A percentile compares a stretch with the other conserved stretches of the same genome.
phyloP scores from a whole-genome alignment of 2,329 filamentous ascomycete genomes.

The Zasmidium citrigriseum region DNA sequence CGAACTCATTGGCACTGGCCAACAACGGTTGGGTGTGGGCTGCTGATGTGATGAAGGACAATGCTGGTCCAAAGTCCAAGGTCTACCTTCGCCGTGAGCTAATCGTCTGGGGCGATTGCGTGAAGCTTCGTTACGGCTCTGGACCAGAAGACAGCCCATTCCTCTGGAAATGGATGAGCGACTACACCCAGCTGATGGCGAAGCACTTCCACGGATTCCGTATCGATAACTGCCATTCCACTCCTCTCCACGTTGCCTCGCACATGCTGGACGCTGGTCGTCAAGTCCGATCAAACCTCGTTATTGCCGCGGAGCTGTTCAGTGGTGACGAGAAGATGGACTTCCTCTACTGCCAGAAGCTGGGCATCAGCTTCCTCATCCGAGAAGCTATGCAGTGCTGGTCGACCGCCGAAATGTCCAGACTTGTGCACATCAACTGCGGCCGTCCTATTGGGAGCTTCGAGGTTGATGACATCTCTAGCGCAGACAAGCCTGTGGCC shows the following conservation, averaged over 20 bases:
- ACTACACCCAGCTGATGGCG: conserved; percentile 87
- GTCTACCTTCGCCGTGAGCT: conserved; percentile 96
- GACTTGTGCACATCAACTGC: conserved; percentile 89
- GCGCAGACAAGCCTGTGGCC: conserved; percentile 51
- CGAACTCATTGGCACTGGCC: conserved; percentile 75
- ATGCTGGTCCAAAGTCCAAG: conserved; percentile 83
- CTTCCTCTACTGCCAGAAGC: conserved; percentile 89
- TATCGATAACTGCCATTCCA: conserved; percentile 98
- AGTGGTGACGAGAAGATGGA: conserved; percentile 95
- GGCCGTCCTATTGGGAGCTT: conserved; percentile 96
- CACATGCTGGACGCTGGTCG: conserved; percentile 94
- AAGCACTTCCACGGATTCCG: conserved; percentile 94
- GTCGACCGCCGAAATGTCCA: conserved; percentile 89
- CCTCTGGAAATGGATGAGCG: conserved; percentile 93
- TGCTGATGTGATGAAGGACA: conserved; percentile 89
- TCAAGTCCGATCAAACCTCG: conserved; percentile 80
- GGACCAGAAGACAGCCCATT: conserved; percentile 83
- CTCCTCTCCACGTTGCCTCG: conserved; percentile 89
- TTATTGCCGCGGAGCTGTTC: conserved; percentile 93
- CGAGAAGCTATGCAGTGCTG: conserved; percentile 98
- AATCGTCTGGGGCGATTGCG: conserved; percentile 97
- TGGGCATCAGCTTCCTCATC: conserved; percentile 89
- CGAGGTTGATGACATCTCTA: conserved; percentile 82
- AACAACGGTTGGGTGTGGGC: conserved; percentile 99
- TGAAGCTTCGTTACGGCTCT: conserved; percentile 88